These are phyloP conservation scores for Helenozyma baotianmanensis DNA, from an alignment of 805 yeast genomes.

Conservation along the genomic window DNA sequence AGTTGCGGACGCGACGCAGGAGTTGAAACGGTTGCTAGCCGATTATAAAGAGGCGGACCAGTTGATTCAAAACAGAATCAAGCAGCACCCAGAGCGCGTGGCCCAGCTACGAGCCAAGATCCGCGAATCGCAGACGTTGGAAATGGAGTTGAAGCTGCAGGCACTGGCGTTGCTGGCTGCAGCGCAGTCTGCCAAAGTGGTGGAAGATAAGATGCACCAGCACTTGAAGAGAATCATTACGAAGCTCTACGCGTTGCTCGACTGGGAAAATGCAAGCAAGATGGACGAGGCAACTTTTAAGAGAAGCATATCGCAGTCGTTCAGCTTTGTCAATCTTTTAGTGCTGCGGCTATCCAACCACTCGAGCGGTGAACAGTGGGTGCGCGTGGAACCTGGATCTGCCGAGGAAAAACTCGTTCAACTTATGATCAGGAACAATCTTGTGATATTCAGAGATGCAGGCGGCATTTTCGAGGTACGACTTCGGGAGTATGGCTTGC, in stretches of 20 bases:
- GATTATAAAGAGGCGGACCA: constrained; percentile 10
- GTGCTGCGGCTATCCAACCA: constrained; percentile 5
- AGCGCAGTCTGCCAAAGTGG: constrained; percentile 3
- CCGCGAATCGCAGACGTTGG: constrained; percentile 3
- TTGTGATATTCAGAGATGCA: constrained; percentile 1
- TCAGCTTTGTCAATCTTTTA: constrained; percentile 8
- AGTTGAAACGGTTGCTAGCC: constrained; percentile 2
- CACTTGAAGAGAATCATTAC: constrained; percentile 17
- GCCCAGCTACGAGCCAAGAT: constrained; percentile 5
- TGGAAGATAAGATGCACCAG: constrained; percentile 10
- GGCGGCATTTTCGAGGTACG: constrained; percentile 1
- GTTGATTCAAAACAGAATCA: constrained; percentile 3
- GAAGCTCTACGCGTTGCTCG: constrained; percentile 18
- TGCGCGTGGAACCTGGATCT: constrained; percentile 4
- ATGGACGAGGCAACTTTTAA: constrained; percentile 17
- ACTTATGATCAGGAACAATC: constrained; percentile 13
- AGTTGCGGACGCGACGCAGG: no score
- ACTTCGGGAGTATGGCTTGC: constrained; percentile 3
- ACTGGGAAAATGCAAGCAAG: constrained; percentile 17
- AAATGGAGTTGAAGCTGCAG: constrained; percentile 3
- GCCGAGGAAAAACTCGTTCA: constrained; percentile 12
- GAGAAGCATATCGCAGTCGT: constrained; percentile 8
- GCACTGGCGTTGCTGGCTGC: neutral
- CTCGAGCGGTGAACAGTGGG: constrained; percentile 7
- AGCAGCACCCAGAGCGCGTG: constrained; percentile 8